These are phyloP conservation scores for Eucalyptus pumila DNA, from an alignment of 345 rosid species.

Conservation along the genomic window DNA sequence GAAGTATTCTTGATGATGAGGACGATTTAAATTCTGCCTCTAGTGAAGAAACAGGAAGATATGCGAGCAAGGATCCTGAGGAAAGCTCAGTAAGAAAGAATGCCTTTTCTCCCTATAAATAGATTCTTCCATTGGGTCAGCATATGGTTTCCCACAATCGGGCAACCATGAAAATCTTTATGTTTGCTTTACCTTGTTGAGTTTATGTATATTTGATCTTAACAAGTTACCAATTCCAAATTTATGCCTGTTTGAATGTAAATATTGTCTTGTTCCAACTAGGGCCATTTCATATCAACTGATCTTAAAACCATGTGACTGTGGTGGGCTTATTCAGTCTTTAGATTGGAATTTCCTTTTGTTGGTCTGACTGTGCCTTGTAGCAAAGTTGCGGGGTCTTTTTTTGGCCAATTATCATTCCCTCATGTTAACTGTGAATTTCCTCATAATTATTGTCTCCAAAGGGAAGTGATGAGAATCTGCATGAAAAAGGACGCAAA, in stretches of 20 bases:
- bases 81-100: constrained; percentile 51
- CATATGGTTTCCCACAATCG: neutral
- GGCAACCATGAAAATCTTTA: neutral
- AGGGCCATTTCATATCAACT: neutral
- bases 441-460: neutral
- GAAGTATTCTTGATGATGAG: constrained; percentile 42
- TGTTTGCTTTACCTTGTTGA: neutral
- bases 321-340: neutral
- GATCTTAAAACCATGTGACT: neutral
- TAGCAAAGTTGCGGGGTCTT: neutral
- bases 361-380: neutral
- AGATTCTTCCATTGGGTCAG: neutral
- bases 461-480: constrained; percentile 42
- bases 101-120: neutral
- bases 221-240: neutral
- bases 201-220: neutral
- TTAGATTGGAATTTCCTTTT: neutral
- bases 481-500: constrained; percentile 52
- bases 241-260: neutral
- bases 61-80: constrained; percentile 29
- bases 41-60: constrained; percentile 54
- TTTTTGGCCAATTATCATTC: neutral
- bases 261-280: neutral
- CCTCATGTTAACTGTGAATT: neutral
- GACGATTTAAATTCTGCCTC: constrained; percentile 74